A percentile compares a stretch with the other conserved stretches of the same genome.
Conservation (phyloP, 2,329 filamentous ascomycete genomes). For the Beauveria sp. region DNA sequence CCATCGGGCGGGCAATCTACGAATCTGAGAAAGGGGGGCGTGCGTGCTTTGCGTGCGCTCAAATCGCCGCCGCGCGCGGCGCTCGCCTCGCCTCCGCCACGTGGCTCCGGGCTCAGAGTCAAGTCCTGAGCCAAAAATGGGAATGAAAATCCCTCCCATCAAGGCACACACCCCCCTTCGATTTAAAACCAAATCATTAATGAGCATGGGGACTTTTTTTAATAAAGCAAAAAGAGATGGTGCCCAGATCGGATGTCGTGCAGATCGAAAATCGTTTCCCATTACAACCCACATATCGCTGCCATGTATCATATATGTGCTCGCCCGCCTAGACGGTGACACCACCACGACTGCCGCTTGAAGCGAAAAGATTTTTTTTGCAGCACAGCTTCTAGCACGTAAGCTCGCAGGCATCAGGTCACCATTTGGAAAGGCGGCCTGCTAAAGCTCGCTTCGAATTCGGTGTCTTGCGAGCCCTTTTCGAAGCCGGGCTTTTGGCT, state of each 20-base stretch:
- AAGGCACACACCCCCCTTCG: constrained; percentile 3
- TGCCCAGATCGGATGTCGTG: constrained; percentile 9
- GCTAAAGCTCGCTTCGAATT: no score
- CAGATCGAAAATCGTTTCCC: constrained; percentile 6
- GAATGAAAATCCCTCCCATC: neutral
- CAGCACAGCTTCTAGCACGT: no score
- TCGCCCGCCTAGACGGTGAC: no score
- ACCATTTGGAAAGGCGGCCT: no score
- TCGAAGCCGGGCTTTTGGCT: no score
- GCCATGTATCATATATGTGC: no score
- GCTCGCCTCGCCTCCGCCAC: neutral
- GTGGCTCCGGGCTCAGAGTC: constrained; percentile 12
- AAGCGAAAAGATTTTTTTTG: neutral
- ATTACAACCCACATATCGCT: neutral
- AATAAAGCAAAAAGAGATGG: neutral
- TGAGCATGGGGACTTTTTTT: neutral
- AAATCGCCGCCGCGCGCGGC: neutral
- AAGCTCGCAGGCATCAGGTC: no score
- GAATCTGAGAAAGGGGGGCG: no score
- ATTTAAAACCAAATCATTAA: neutral
- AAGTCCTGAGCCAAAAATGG: constrained; percentile 1
- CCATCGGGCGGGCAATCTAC: neutral
- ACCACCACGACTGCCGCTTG: neutral
- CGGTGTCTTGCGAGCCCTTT: no score
- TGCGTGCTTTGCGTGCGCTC: no score